A percentile compares a stretch with the other conserved stretches of the same genome.
Evolutionary conservation across 441 rosid genomes (phyloP).

Genomic region (Mallotus repandus): DNA sequence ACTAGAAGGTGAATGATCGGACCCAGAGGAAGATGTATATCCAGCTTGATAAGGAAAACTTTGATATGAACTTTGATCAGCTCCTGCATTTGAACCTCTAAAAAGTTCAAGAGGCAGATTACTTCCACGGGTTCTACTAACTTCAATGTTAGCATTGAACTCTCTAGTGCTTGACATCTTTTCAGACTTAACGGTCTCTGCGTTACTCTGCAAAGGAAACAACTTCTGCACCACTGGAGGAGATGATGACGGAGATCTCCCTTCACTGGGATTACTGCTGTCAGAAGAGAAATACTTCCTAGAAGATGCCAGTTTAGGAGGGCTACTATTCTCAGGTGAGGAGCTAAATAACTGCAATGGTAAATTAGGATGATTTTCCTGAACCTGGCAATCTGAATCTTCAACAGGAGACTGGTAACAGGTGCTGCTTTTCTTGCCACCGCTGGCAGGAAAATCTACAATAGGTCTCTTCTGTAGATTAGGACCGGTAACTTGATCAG

Average conservation of each 20-base stretch:
- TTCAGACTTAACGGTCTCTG: constrained; percentile 52
- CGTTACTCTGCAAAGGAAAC: constrained; percentile 69
- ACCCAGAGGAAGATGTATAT: constrained; percentile 82
- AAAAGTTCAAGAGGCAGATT: constrained; percentile 72
- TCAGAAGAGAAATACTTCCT: constrained; percentile 85
- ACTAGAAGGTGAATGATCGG: constrained; percentile 85
- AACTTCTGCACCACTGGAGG: constrained; percentile 61
- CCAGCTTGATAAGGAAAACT: constrained; percentile 59
- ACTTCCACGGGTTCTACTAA: constrained; percentile 36
- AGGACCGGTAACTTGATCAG: constrained; percentile 41
- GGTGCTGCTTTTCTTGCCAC: constrained; percentile 66
- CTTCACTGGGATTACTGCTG: constrained; percentile 81
- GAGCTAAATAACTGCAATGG: constrained; percentile 80
- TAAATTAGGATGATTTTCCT: constrained; percentile 54
- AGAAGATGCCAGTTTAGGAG: constrained; percentile 61
- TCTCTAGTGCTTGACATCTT: constrained; percentile 41
- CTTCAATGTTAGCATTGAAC: constrained; percentile 39
- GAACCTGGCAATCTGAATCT: constrained; percentile 64
- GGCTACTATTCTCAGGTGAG: constrained; percentile 68
- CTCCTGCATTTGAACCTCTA: constrained; percentile 47
- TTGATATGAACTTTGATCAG: constrained; percentile 44
- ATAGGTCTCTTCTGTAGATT: constrained; percentile 39
- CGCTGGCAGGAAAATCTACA: constrained; percentile 45
- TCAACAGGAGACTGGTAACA: constrained; percentile 67
- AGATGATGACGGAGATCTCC: constrained; percentile 73